Conservation (phyloP, 2,329 filamentous ascomycete genomes). For the Helotiales sp. region DNA sequence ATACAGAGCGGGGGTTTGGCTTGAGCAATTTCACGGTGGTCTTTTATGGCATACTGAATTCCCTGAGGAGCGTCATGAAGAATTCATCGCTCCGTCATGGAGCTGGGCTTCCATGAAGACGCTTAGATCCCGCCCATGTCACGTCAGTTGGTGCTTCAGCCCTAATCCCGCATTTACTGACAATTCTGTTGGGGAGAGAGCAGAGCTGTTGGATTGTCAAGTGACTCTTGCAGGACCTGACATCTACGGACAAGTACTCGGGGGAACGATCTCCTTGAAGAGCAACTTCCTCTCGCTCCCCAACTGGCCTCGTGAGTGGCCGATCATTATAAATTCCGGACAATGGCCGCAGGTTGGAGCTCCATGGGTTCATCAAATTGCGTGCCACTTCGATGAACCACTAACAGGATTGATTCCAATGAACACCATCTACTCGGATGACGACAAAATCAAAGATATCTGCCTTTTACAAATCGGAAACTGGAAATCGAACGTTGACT, state of each 20-base stretch:
- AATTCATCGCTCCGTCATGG: background rate
- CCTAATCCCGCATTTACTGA: background rate
- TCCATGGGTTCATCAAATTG: background rate
- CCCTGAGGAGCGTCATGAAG: background rate
- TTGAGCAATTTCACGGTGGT: background rate
- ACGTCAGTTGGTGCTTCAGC: background rate
- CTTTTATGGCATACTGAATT: background rate
- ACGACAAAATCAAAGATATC: background rate
- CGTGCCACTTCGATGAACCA: background rate
- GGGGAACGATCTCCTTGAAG: background rate
- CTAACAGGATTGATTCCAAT: background rate
- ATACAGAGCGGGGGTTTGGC: background rate
- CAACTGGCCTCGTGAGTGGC: background rate
- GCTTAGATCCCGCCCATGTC: background rate
- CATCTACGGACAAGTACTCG: background rate
- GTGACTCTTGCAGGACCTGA: background rate
- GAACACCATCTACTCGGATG: background rate
- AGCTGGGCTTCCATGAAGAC: background rate
- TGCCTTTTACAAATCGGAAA: background rate
- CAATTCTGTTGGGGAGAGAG: background rate
- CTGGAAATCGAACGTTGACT: background rate
- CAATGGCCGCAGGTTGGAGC: background rate
- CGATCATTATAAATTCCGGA: background rate
- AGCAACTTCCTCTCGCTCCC: background rate
- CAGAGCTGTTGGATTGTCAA: background rate